These are phyloP conservation scores for Cryptococcus sp. DNA, from an alignment of 1,284 basidiomycete genomes.

Conservation along the genomic window DNA sequence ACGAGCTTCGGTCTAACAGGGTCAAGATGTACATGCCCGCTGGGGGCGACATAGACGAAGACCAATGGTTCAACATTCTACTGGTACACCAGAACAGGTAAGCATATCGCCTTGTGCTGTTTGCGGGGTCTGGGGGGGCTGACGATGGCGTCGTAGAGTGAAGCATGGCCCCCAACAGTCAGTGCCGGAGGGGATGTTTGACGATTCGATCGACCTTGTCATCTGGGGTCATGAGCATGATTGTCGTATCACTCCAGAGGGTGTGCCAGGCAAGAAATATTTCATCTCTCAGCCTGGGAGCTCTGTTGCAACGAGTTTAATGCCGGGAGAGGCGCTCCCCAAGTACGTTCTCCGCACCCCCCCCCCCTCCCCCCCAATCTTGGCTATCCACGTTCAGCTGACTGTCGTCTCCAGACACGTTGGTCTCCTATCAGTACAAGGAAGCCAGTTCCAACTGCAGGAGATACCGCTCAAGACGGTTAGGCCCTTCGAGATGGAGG, in stretches of 20 bases:
- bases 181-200: constrained; percentile 95
- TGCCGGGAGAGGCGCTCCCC: constrained; percentile 81
- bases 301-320: constrained; percentile 87
- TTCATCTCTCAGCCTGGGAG: constrained; percentile 93
- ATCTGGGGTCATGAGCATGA: constrained; percentile 99
- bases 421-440: constrained; percentile 76
- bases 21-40: constrained; percentile 97
- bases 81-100: constrained; percentile 95
- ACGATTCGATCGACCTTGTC: constrained; percentile 88
- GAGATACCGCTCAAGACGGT: constrained; percentile 86
- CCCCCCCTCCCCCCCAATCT: neutral
- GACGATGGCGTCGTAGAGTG: constrained; percentile 58
- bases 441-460: constrained; percentile 78
- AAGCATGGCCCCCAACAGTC: constrained; percentile 88
- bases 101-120: constrained; percentile 24
- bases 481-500: constrained; percentile 90
- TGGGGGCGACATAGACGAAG: constrained; percentile 58
- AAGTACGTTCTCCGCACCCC: too few relatives aligned
- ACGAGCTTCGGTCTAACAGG: constrained; percentile 86
- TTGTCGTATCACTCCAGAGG: constrained; percentile 84
- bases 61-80: constrained; percentile 88
- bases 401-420: constrained; percentile 65
- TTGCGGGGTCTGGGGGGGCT: neutral
- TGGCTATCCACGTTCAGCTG: neutral
- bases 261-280: constrained; percentile 86